phyloP scores from a whole-genome alignment of 208 protist genomes.

The Borovskyia barvae region DNA sequence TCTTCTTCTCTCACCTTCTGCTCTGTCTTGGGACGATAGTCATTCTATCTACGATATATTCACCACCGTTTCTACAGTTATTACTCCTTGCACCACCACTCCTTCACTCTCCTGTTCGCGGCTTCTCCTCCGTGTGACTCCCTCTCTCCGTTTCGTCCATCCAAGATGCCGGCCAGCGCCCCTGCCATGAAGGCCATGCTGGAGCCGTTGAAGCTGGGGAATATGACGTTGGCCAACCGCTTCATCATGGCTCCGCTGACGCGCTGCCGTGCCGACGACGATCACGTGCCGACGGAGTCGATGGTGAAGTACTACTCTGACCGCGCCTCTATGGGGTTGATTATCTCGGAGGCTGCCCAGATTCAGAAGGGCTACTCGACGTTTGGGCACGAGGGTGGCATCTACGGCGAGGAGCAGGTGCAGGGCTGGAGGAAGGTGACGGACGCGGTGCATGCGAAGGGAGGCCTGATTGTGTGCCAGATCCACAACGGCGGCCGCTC shows the following conservation, averaged over 20 bases:
- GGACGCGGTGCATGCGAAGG: slow-evolving; percentile 71
- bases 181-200: slow-evolving; percentile 23
- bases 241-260: slow-evolving; percentile 71
- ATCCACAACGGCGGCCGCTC: slow-evolving; percentile 60
- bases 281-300: slow-evolving; percentile 36
- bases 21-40: no score
- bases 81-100: no score
- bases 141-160: not conserved
- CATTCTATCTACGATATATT: no score
- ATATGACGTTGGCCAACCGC: slow-evolving; percentile 41
- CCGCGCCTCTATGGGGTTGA: slow-evolving; percentile 60
- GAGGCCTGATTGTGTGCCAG: slow-evolving; percentile 63
- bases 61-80: no score
- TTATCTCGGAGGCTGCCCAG: slow-evolving; percentile 67
- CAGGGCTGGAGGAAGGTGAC: slow-evolving; percentile 68
- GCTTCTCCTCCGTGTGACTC: not conserved
- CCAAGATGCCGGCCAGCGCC: not conserved
- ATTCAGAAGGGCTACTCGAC: slow-evolving; percentile 50
- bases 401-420: slow-evolving; percentile 58
- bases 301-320: slow-evolving; percentile 72
- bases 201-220: slow-evolving; percentile 41
- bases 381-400: slow-evolving; percentile 44
- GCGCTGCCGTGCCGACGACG: slow-evolving; percentile 41
- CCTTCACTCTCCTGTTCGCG: no score
- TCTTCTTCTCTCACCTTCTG: no score